Evolutionary conservation across 768 basidiomycete species (phyloP).

Genomic region (Tulasnella calospora): DNA sequence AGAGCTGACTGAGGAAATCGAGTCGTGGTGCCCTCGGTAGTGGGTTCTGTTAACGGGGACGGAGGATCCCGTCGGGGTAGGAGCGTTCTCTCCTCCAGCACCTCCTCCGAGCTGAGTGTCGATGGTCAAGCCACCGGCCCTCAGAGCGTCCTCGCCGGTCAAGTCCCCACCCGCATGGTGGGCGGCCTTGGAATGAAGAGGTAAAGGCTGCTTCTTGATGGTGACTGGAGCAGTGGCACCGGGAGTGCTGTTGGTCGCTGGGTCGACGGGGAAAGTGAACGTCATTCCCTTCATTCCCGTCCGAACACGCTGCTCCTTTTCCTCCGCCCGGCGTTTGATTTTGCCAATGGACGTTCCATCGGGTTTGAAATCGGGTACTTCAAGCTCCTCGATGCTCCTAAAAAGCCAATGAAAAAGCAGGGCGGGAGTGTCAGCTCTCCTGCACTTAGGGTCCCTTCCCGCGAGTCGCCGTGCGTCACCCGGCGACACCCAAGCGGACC

Average conservation of each 20-base stretch:
- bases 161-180: background rate
- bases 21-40: slow-evolving; percentile 44
- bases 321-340: slow-evolving; percentile 71
- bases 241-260: slow-evolving; percentile 40
- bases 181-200: slow-evolving; percentile 4
- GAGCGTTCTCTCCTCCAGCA: slow-evolving; percentile 20
- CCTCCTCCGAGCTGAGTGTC: slow-evolving; percentile 18
- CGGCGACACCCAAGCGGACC: background rate
- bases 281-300: slow-evolving; percentile 73
- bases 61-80: slow-evolving; percentile 32
- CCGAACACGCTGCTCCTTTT: slow-evolving; percentile 68
- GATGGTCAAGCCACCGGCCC: slow-evolving; percentile 4
- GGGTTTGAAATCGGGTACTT: slow-evolving; percentile 75
- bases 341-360: slow-evolving; percentile 69
- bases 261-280: slow-evolving; percentile 82
- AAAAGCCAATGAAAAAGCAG: background rate
- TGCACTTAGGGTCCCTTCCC: background rate
- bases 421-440: background rate
- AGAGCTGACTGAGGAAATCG: slow-evolving; percentile 23
- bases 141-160: background rate
- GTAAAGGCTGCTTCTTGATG: slow-evolving; percentile 14
- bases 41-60: slow-evolving; percentile 20
- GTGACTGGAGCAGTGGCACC: slow-evolving; percentile 15
- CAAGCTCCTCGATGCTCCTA: slow-evolving; percentile 80
- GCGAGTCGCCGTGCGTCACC: slow-evolving; percentile 6